Evolutionary conservation across 1,284 basidiomycete genomes (phyloP), one percentile per base, ranked within the genome.

Genomic region (Sphaerobolus stellatus): DNA sequence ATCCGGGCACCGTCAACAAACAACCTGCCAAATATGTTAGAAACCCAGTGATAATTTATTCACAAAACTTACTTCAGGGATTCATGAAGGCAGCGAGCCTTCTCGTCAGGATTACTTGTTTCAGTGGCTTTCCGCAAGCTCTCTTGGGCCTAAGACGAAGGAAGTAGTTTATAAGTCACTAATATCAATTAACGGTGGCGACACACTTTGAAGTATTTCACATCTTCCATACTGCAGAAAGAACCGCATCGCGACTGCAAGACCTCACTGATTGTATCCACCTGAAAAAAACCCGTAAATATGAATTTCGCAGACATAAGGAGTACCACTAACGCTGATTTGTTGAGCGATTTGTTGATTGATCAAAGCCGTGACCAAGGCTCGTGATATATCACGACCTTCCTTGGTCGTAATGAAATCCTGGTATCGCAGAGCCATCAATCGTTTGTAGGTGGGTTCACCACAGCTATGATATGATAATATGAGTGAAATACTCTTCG

Each of bases 191-290:
- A 46, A 33, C 5, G 8, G 31, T 34, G 38, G 27, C 9, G 29
- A 3, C 9, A 16, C 40, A 84, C 92, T 78, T 99, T 99, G 79
- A 99, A 98, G 48, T 98, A 75, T 76, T 98, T 90, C 41, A 99
- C 97, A 72, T 99, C 97, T 66, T 98, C 97, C 1, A 96, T 90
- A 64, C 93, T 95, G 71, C 95, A 98, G 80, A 99, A 99, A 18
- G 92, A 92, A 1, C 94, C 95, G 65, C 97, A 99, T 65, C 94
- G 82, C 66, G 91, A 87, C 68, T 99, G 96, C 30, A 99, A 75
- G 51, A 94, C 86, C 63, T 98, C 92, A 64, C 93, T 96, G 64
- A 99, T 91, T 3, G 92, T 92, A 70, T 99, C 97, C 59, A 98
- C 90, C 92, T 94, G 31, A 28, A 41, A 59, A 44, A 4, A 14